Evolutionary conservation across 1,284 basidiomycete genomes (phyloP).

Genomic region (Microstroma glucosiphilum): DNA sequence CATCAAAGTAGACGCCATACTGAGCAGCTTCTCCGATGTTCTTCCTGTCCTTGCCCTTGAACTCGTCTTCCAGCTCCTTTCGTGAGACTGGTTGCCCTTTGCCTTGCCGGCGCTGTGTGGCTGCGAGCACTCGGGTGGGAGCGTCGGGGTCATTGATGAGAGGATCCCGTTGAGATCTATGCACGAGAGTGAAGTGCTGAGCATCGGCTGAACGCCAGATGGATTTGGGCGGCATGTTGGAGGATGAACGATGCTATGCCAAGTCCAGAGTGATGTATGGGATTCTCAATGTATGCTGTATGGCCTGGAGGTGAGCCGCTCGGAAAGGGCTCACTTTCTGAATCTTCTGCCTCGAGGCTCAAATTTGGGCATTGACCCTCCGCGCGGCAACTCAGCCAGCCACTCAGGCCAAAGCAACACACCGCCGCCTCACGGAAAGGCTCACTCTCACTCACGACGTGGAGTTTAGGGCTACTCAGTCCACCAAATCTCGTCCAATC

Average conservation of each 20-base stretch:
- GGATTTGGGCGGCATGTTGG: slow-evolving; percentile 55
- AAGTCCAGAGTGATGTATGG: too few species aligned
- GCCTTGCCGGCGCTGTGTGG: slow-evolving; percentile 56
- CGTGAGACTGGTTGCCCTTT: slow-evolving; percentile 52
- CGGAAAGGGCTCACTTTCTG: too few species aligned
- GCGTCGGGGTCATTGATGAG: slow-evolving; percentile 89
- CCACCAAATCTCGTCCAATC: too few species aligned
- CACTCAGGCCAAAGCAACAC: too few species aligned
- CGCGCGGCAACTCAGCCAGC: too few species aligned
- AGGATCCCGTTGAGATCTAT: slow-evolving; percentile 91
- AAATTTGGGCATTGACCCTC: too few species aligned
- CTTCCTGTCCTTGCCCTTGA: slow-evolving; percentile 20
- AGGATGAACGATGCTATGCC: neutral
- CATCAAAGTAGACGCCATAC: slow-evolving; percentile 92
- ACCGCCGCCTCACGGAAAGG: too few species aligned
- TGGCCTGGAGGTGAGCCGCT: too few species aligned
- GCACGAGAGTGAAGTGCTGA: slow-evolving; percentile 92
- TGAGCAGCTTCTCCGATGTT: slow-evolving; percentile 75
- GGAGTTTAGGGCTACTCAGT: too few species aligned
- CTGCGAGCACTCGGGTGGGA: slow-evolving; percentile 68
- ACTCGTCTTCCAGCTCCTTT: slow-evolving; percentile 55
- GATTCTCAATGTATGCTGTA: too few species aligned
- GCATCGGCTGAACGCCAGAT: slow-evolving; percentile 81
- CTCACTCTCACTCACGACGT: too few species aligned
- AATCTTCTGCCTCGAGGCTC: too few species aligned